Percentiles rank a stretch among this genome's conserved stretches.
Conservation (phyloP, 441 rosid genomes). For the Sinapis alba region DNA sequence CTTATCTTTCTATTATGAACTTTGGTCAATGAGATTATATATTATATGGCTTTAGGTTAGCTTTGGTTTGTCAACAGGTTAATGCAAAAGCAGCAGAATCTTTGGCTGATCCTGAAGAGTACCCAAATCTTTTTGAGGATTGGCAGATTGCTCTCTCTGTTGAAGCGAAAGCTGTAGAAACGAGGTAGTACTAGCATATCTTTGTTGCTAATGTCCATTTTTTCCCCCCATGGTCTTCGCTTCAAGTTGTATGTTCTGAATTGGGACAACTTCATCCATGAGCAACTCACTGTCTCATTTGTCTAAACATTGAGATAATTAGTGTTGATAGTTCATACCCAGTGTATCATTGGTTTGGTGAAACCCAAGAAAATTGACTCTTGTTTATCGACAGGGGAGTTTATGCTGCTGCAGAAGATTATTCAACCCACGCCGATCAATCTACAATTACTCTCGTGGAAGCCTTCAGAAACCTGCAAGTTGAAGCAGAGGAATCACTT, state of each 20-base stretch:
- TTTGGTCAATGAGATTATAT: not conserved
- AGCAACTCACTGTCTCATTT: not conserved
- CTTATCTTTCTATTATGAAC: constrained; percentile 2
- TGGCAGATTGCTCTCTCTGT: constrained; percentile 94
- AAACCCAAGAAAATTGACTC: constrained; percentile 5
- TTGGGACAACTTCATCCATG: not conserved
- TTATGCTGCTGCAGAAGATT: constrained; percentile 67
- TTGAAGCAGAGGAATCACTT: constrained; percentile 73
- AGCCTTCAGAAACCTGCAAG: constrained; percentile 83
- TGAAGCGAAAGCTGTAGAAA: constrained; percentile 72
- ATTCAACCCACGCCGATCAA: constrained; percentile 59
- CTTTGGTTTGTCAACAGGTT: constrained; percentile 54
- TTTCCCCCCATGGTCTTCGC: not conserved
- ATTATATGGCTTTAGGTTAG: not conserved
- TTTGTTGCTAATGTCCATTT: not conserved
- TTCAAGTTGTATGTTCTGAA: not conserved
- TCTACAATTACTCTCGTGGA: constrained; percentile 75
- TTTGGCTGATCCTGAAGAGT: constrained; percentile 95
- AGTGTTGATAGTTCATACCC: constrained; percentile 4
- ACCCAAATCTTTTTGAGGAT: constrained; percentile 96
- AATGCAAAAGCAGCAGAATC: constrained; percentile 99
- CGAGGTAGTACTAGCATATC: constrained; percentile 50
- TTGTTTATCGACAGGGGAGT: constrained; percentile 49
- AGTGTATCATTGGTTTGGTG: constrained; percentile 5
- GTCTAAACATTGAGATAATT: not conserved